Conservation (phyloP, 768 basidiomycete species). For the Collybia sp. region DNA sequence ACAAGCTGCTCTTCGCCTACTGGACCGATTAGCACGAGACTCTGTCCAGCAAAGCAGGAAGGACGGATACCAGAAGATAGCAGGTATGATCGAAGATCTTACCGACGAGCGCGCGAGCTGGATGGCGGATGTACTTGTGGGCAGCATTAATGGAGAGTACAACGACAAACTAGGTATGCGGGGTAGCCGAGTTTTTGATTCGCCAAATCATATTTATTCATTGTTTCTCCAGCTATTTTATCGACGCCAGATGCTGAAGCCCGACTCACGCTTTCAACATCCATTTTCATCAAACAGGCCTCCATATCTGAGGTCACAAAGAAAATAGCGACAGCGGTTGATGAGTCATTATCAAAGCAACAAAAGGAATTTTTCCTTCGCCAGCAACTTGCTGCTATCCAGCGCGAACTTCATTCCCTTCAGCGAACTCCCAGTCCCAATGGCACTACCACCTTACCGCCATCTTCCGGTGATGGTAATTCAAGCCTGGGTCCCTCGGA, state of each 20-base stretch:
- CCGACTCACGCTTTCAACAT: conserved; percentile 62
- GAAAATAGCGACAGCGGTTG: conserved; percentile 76
- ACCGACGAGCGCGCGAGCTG: conserved; percentile 58
- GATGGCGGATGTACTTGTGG: conserved; percentile 76
- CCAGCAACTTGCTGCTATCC: conserved; percentile 78
- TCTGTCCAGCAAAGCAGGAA: conserved; percentile 45
- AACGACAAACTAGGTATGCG: conserved; percentile 64
- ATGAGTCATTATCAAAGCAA: conserved; percentile 81
- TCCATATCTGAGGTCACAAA: conserved; percentile 79
- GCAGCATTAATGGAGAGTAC: conserved; percentile 60
- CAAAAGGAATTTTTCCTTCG: conserved; percentile 86
- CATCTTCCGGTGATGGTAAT: conserved; percentile 8
- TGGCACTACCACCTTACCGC: conserved; percentile 12
- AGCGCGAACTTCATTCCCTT: conserved; percentile 65
- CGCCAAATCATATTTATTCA: not conserved
- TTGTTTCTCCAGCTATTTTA: conserved; percentile 46
- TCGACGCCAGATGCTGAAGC: conserved; percentile 53
- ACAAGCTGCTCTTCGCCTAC: conserved; percentile 55
- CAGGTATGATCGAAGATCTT: conserved; percentile 69
- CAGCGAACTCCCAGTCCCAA: conserved; percentile 20
- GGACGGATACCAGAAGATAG: conserved; percentile 67
- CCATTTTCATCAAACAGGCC: conserved; percentile 68
- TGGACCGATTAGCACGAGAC: conserved; percentile 59
- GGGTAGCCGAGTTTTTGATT: no score
- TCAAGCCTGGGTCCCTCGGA: conserved; percentile 34